These are phyloP conservation scores for Cryptococcus depauperatus DNA, from an alignment of 1,284 basidiomycete genomes.

Conservation along the genomic window DNA sequence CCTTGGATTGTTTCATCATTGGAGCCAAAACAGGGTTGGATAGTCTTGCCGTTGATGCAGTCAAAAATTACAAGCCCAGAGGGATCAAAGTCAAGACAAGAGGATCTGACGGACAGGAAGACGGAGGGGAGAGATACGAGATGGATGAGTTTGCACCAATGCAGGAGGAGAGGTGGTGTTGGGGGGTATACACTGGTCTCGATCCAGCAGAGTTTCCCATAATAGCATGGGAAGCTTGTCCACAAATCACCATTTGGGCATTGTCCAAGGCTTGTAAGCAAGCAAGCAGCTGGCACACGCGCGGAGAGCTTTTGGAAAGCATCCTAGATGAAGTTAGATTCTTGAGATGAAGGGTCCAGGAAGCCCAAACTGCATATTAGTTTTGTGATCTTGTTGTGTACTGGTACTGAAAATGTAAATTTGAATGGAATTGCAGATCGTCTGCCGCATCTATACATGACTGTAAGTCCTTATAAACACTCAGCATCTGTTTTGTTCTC, in stretches of 20 bases:
- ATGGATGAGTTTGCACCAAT: background rate
- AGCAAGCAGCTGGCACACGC: background rate
- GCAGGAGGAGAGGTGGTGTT: background rate
- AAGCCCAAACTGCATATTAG: too few relatives aligned
- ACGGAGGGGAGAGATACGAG: background rate
- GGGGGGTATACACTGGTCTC: slow-evolving; percentile 1
- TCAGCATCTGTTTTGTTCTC: background rate
- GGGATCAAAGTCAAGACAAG: background rate
- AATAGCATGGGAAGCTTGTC: slow-evolving; percentile 1
- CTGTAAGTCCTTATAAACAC: background rate
- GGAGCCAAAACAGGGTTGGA: background rate
- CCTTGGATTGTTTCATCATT: background rate
- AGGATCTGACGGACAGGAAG: background rate
- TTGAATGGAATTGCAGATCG: background rate
- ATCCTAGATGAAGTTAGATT: background rate
- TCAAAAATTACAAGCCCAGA: background rate
- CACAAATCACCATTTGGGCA: background rate
- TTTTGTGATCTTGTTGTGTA: too few relatives aligned
- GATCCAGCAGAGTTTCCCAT: background rate
- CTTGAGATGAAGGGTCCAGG: background rate
- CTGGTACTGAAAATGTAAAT: background rate
- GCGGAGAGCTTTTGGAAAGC: background rate
- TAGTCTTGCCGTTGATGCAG: background rate
- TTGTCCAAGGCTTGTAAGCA: background rate
- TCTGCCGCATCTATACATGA: too few relatives aligned